A percentile compares a stretch with the other conserved stretches of the same genome.
These are phyloP conservation scores for Ophiostoma sp. DNA, from an alignment of 2,329 filamentous ascomycete genomes.

Conservation along the genomic window DNA sequence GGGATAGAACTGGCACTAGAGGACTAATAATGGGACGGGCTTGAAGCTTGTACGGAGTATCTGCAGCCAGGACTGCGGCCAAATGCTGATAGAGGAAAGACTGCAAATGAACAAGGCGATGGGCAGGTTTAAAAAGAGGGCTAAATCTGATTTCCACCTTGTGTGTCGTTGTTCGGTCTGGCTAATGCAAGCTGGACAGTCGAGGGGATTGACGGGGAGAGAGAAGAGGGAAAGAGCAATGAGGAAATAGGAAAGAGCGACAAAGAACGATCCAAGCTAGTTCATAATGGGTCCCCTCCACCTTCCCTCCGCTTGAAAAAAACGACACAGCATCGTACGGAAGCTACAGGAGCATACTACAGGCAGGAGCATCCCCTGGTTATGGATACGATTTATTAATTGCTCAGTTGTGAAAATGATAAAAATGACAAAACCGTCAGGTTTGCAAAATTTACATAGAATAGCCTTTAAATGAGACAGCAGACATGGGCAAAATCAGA, in stretches of 20 bases:
- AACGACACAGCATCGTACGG: neutral
- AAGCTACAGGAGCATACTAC: neutral
- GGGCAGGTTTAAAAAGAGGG: neutral
- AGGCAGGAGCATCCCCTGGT: neutral
- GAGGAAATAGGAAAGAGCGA: neutral
- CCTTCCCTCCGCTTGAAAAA: slow-evolving; percentile 3
- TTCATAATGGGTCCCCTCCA: slow-evolving; percentile 8
- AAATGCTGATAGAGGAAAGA: neutral
- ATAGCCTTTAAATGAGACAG: neutral
- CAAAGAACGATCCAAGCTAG: neutral
- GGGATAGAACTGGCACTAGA: neutral
- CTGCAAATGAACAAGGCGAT: neutral
- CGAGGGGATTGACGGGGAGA: neutral
- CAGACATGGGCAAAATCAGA: neutral
- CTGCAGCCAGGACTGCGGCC: neutral
- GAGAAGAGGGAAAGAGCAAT: neutral
- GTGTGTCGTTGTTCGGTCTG: neutral
- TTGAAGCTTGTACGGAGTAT: neutral
- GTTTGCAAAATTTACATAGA: neutral
- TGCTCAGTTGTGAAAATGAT: neutral
- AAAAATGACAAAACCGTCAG: neutral
- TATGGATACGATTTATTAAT: neutral
- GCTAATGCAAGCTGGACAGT: slow-evolving; percentile 1
- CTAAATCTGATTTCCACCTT: neutral
- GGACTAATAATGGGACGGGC: neutral